Evolutionary conservation across 2,329 filamentous ascomycete genomes (phyloP), one percentile per base, ranked within the genome.

Genomic region (Fusarium sp.): DNA sequence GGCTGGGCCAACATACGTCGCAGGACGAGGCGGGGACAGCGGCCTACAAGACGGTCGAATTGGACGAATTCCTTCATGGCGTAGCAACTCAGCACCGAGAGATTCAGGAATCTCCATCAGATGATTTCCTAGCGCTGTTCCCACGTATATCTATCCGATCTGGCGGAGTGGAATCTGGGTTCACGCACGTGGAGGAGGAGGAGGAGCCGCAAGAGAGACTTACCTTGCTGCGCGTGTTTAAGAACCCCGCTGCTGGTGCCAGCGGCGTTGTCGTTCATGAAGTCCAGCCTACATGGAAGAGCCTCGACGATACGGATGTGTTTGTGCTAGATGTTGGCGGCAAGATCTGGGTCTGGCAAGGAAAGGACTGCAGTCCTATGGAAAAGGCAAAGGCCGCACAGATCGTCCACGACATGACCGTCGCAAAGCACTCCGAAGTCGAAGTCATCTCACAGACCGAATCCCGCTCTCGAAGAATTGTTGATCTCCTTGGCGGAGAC

Each of bases 321-420:
- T 92, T 91, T 70, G 81, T 92, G 16, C 78, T 91, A 45, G 90
- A 92, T 70, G 83, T 83, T 55, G 85, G 85, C 25, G 81, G 86
- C 52, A 91, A 91, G 80, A 89, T 92, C 70, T 91, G 87, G 84
- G 87, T 91, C 6, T 92, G 90, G 90, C 90, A 92, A 79, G 90
- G 90, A 53, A 84, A 83, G 72, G 83, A 83, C 44, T 90, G 88
- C 75, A 89, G 86, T 48, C 90, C 89, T 1, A 90, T 91, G 87
- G 90, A 92, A 75, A 91, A 90, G 80, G 86, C 86, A 46, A 90
- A 89, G 79, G 88, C 89, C 0, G 90, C 90, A 0, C 88, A 90
- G 76, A 88, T 91, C 4, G 89, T 91, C 7, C 85, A 90, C 72
- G 87, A 90, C 64, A 83, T 89, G 84, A 90, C 86, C 0, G 78